Base-by-base conservation (phyloP, 352 stramenopile species). In the Phytophthora pinifolia region DNA sequence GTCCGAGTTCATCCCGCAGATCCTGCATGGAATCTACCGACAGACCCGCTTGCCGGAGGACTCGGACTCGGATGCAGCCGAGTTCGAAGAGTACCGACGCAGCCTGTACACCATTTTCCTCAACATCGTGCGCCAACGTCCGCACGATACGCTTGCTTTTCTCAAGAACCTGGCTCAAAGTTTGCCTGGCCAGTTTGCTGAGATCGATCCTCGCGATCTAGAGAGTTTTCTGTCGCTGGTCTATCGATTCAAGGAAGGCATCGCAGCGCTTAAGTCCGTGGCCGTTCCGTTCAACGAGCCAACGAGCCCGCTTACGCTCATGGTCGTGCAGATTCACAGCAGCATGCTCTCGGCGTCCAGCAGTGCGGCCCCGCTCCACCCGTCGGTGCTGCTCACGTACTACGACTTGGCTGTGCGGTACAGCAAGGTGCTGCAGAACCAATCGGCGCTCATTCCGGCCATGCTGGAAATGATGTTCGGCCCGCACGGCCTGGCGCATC, bases 31-130 rank as follows among this genome's bases (percentile, higher is more conserved):
- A 33, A 88, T 96, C 54, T 91, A 89, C 67, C 70, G 74, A 20
- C 85, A 96, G 54, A 91, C 86, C 10, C 79, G 84, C 12, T 92
- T 89, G 44, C 81, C 81, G 0, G 76, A 90, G 7, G 75, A 89
- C 46, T 69, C 73, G 0, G 79, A 91, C 60, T 83, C 80, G 45
- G 86, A 96, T 53, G 83, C 76, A 18, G 76, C 85, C 7, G 83
- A 91, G 52, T 92, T 96, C 50, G 86, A 94, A 65, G 74, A 88
- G 39, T 93, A 94, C 54, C 79, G 84, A 22, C 78, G 77, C 41
- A 89, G 83, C 47, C 60, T 93, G 17, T 91, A 88, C 67, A 91
- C 89, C 43, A 92, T 96, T 52, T 96, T 89, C 55, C 78, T 96
- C 39, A 93, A 96, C 57, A 85, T 92, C 45, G 83, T 83, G 33